phyloP scores from a whole-genome alignment of 2,329 filamentous ascomycete species.

The Pyrenophora graminea region DNA sequence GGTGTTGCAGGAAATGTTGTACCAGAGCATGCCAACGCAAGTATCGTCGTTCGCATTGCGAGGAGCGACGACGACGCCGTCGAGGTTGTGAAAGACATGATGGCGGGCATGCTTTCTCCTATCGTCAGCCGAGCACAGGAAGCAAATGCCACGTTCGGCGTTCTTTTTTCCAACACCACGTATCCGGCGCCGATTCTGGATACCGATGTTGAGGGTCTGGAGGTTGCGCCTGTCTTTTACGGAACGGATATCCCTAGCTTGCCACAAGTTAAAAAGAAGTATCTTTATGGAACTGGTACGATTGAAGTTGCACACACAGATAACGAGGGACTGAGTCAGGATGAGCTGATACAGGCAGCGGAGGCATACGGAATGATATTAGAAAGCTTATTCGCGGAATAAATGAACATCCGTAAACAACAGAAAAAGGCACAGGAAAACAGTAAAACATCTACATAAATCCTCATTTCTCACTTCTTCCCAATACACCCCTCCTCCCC shows the following conservation, averaged over 20 bases:
- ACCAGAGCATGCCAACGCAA: slow-evolving; percentile 70
- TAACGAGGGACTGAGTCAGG: slow-evolving; percentile 25
- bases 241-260: slow-evolving; percentile 32
- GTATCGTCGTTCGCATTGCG: slow-evolving; percentile 59
- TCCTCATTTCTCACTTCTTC: too few relatives aligned
- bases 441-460: too few relatives aligned
- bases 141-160: slow-evolving; percentile 20
- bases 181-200: slow-evolving; percentile 26
- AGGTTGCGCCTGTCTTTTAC: slow-evolving; percentile 31
- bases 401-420: background rate
- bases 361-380: slow-evolving; percentile 32
- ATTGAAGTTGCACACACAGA: slow-evolving; percentile 32
- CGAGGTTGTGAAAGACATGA: slow-evolving; percentile 20
- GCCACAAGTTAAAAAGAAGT: slow-evolving; percentile 27
- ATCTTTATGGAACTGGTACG: slow-evolving; percentile 27
- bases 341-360: slow-evolving; percentile 26
- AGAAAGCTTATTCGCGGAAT: slow-evolving; percentile 20
- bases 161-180: slow-evolving; percentile 12
- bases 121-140: slow-evolving; percentile 18
- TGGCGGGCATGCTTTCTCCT: slow-evolving; percentile 22
- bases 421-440: too few relatives aligned
- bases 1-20: slow-evolving; percentile 88
- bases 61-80: slow-evolving; percentile 26
- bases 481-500: background rate
- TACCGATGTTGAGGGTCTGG: slow-evolving; percentile 27